Percentiles rank a stretch among this genome's conserved stretches.
These are phyloP conservation scores for Aureobasidium sp. DNA, from an alignment of 2,329 filamentous ascomycete genomes.

Conservation along the genomic window DNA sequence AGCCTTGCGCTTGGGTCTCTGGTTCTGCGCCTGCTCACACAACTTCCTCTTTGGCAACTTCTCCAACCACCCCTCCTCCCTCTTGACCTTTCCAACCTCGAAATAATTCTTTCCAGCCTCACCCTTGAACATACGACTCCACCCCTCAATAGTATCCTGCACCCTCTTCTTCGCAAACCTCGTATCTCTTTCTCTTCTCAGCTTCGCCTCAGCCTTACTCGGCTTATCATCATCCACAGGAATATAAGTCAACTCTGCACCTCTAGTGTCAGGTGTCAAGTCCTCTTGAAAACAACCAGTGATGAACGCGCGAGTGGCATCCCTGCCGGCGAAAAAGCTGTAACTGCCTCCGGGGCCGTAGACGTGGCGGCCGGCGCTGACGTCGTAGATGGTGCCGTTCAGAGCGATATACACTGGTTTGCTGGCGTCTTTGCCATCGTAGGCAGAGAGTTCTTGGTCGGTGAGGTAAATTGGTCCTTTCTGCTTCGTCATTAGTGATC, in stretches of 20 bases:
- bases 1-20: slow-evolving; percentile 44
- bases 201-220: slow-evolving; percentile 34
- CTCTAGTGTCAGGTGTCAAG: slow-evolving; percentile 72
- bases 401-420: slow-evolving; percentile 86
- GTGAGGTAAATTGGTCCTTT: slow-evolving; percentile 60
- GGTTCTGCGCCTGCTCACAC: slow-evolving; percentile 62
- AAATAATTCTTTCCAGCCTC: slow-evolving; percentile 66
- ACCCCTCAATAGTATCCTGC: slow-evolving; percentile 61
- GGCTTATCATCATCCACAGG: slow-evolving; percentile 43
- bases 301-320: slow-evolving; percentile 81
- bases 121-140: slow-evolving; percentile 68
- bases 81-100: slow-evolving; percentile 64
- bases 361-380: slow-evolving; percentile 47
- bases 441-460: slow-evolving; percentile 60
- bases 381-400: slow-evolving; percentile 80
- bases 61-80: slow-evolving; percentile 53
- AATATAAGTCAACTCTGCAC: slow-evolving; percentile 77
- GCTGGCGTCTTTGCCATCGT: slow-evolving; percentile 65
- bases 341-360: slow-evolving; percentile 72
- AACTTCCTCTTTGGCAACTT: slow-evolving; percentile 50
- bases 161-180: slow-evolving; percentile 57
- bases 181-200: slow-evolving; percentile 53
- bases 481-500: no score
- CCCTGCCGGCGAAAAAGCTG: slow-evolving; percentile 74
- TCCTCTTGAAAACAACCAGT: slow-evolving; percentile 90